Evolutionary conservation across 2,329 filamentous ascomycete species (phyloP).

Genomic region (Drechslerella dactyloides): DNA sequence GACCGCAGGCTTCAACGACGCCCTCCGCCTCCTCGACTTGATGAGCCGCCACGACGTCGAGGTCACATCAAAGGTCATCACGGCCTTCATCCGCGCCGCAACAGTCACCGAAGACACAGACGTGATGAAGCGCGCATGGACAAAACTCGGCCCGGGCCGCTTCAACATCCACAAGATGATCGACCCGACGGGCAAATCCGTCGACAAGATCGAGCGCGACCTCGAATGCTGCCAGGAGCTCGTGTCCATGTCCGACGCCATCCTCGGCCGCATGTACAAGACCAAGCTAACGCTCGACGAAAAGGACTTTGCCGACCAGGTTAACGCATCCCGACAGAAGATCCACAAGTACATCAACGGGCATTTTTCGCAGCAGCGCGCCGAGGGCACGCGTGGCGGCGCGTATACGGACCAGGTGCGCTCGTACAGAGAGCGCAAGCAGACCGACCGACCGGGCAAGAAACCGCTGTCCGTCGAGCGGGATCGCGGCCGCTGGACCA

Average conservation of each 20-base stretch:
- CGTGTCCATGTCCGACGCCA: constrained; percentile 31
- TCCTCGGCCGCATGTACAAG: constrained; percentile 39
- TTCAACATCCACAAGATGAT: constrained; percentile 45
- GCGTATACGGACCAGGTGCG: not conserved
- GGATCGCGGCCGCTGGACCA: constrained; percentile 24
- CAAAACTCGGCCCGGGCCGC: constrained; percentile 25
- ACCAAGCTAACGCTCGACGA: constrained; percentile 7
- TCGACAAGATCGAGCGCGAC: constrained; percentile 39
- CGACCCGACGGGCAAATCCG: constrained; percentile 32
- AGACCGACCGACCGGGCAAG: constrained; percentile 2
- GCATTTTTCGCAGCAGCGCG: constrained; percentile 22
- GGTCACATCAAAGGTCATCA: constrained; percentile 36
- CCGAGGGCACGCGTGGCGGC: not conserved
- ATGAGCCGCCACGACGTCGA: constrained; percentile 28
- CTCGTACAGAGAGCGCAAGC: constrained; percentile 18
- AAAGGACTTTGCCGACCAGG: constrained; percentile 32
- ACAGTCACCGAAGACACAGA: constrained; percentile 38
- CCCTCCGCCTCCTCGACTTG: constrained; percentile 21
- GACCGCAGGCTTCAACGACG: constrained; percentile 30
- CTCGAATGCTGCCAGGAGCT: constrained; percentile 41
- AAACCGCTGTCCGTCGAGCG: not conserved
- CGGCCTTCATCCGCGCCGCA: constrained; percentile 39
- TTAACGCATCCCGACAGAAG: constrained; percentile 27
- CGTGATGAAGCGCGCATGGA: constrained; percentile 37
- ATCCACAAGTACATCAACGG: constrained; percentile 44